These are phyloP conservation scores for Geosmithia flava DNA, from an alignment of 2,329 filamentous ascomycete species.

Conservation along the genomic window DNA sequence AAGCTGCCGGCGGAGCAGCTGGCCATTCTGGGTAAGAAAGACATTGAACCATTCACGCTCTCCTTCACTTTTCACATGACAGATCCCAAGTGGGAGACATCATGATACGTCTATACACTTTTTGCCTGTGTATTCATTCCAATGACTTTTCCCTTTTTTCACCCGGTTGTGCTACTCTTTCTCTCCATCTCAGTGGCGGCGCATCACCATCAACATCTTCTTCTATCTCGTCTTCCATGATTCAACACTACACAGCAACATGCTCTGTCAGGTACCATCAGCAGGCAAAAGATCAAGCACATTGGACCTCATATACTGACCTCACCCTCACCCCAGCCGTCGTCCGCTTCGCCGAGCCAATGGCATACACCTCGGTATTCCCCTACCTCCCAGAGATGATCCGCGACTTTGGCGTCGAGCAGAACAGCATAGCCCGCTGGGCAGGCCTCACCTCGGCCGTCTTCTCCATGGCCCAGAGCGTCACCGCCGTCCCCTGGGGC, in stretches of 20 bases:
- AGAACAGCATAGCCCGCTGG: constrained; percentile 66
- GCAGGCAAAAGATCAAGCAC: too few species aligned
- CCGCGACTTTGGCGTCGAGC: constrained; percentile 58
- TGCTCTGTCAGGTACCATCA: too few species aligned
- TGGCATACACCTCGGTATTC: constrained; percentile 59
- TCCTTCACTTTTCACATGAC: neutral
- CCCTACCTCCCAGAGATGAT: constrained; percentile 74
- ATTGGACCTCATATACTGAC: too few species aligned
- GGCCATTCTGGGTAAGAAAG: constrained; percentile 56
- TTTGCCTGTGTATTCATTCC: too few species aligned
- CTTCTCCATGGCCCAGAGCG: constrained; percentile 60
- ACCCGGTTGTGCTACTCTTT: too few species aligned
- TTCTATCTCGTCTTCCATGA: too few species aligned
- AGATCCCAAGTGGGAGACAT: neutral
- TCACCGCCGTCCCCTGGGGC: constrained; percentile 65
- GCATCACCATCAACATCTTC: neutral
- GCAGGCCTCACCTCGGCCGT: constrained; percentile 62
- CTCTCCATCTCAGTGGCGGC: too few species aligned
- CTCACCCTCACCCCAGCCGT: too few species aligned
- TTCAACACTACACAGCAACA: too few species aligned
- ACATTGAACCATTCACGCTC: neutral
- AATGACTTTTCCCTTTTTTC: too few species aligned
- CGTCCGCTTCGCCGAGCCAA: constrained; percentile 67
- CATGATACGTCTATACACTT: too few species aligned
- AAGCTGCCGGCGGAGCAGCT: constrained; percentile 69